Base-by-base conservation (phyloP, 169 alveolate genomes). In the Cyclospora cayetanensis region DNA sequence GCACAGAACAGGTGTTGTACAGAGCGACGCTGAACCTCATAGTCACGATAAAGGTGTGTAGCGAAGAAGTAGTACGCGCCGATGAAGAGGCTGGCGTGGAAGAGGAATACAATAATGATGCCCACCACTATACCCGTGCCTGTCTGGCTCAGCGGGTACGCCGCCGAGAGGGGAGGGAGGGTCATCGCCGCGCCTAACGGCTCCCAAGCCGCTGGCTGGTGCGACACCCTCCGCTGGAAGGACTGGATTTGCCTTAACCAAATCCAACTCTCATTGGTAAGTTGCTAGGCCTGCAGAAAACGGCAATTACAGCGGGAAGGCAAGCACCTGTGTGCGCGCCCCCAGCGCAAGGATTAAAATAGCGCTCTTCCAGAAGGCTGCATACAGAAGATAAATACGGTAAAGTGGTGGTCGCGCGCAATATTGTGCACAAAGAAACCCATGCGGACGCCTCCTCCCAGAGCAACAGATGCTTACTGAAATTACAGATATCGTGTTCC, bases 11-110 rank as follows among this genome's bases (percentile, higher is more conserved):
- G 89, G 37, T 89, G 41, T 89, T 89, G 93, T 15, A 77, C 79
- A 3, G 84, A 53, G n/a, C 34, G 90, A 15, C 88, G 79, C 82
- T 89, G 77, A 39, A 72, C 63, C 52, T 89, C 89, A 43, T 89
- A 89, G 82, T 89, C 93, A 22, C 88, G 77, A 42, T 72, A 89
- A 34, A 89, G 55, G 29, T 89, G 93, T 76, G 77, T 89, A 27
- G 89, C 87, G 31, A 89, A 89, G 37, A 89, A 89, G 74, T 85
- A 89, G 37, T 68, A 72, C 12, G 93, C 93, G 5, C 89, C 93
- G 46, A 42, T 1, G 35, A 60, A 89, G 34, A 89, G 88, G 20
- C 84, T 68, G 1, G 89, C 88, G 74, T 89, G 93, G 79, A 72
- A 89, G 88, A 41, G 88, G 5, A 72, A 52, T 18, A 89, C 88